Evolutionary conservation across 2,329 filamentous ascomycete genomes (phyloP).

Genomic region (Nothophaeocryptopus gaeumannii): DNA sequence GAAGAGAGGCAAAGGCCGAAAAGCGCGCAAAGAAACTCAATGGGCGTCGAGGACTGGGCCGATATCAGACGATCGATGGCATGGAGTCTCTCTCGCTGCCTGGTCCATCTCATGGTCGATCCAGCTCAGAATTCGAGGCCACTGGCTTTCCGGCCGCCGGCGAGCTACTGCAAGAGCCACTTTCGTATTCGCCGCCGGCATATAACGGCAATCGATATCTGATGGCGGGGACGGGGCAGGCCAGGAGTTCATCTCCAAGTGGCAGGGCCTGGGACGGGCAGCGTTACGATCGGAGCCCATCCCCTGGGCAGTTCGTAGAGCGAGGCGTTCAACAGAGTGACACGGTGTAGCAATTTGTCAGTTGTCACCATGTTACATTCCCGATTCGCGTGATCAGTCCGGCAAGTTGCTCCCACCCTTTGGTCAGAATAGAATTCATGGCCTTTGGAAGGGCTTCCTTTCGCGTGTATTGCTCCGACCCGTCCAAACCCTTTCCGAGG

Average conservation of each 20-base stretch:
- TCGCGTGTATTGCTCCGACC: no score
- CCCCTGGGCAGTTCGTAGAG: conserved; percentile 2
- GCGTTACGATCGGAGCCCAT: conserved; percentile 6
- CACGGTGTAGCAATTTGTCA: conserved; percentile 4
- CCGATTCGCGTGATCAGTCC: no score
- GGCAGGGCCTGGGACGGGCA: conserved; percentile 5
- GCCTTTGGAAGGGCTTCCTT: no score
- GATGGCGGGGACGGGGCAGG: conserved; percentile 1
- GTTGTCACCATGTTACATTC: no score
- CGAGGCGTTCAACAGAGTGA: conserved; percentile 1
- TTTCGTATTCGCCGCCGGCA: conserved; percentile 3
- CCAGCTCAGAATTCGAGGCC: conserved; percentile 1
- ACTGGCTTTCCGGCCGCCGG: conserved; percentile 4
- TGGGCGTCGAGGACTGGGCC: conserved; percentile 7
- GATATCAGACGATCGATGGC: conserved; percentile 14
- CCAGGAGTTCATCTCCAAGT: conserved; percentile 1
- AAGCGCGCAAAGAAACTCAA: conserved; percentile 2
- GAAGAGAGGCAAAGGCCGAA: conserved; percentile 6
- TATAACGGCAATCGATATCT: conserved; percentile 4
- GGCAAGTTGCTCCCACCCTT: no score
- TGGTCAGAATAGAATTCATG: no score
- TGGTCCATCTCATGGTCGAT: neutral
- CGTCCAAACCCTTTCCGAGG: no score
- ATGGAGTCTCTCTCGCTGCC: conserved; percentile 14
- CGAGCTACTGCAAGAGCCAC: conserved; percentile 4